Percentiles rank a stretch among this genome's conserved stretches.
Evolutionary conservation across 352 stramenopile genomes (phyloP).

Genomic region (Pythium aristosporum): DNA sequence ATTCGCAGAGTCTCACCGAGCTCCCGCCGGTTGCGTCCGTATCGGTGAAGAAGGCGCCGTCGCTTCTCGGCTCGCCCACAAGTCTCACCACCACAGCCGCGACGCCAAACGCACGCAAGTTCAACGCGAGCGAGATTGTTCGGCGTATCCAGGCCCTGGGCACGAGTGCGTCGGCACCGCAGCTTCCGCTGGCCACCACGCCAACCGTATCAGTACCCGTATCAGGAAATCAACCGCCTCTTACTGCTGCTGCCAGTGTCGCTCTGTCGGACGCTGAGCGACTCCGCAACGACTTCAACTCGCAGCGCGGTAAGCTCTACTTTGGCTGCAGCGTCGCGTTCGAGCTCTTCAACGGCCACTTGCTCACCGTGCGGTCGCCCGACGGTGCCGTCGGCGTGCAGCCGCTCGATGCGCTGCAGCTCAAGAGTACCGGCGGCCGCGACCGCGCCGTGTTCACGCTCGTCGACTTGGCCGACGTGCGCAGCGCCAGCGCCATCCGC

Average conservation of each 20-base stretch:
- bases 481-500: slow-evolving; percentile 62
- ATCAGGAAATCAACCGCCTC: not conserved
- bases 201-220: not conserved
- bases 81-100: not conserved
- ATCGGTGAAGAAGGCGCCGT: not conserved
- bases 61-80: not conserved
- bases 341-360: slow-evolving; percentile 73
- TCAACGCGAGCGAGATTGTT: slow-evolving; percentile 55
- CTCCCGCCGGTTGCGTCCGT: slow-evolving; percentile 37
- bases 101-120: not conserved
- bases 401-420: slow-evolving; percentile 57
- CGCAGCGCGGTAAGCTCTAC: slow-evolving; percentile 54
- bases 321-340: slow-evolving; percentile 70
- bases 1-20: slow-evolving; percentile 22
- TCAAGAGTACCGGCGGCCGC: slow-evolving; percentile 41
- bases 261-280: slow-evolving; percentile 47
- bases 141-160: slow-evolving; percentile 50
- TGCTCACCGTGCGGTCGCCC: slow-evolving; percentile 65
- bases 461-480: slow-evolving; percentile 58
- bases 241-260: not conserved
- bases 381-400: slow-evolving; percentile 64
- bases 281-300: slow-evolving; percentile 74
- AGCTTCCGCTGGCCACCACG: slow-evolving; percentile 12
- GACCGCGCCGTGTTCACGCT: slow-evolving; percentile 72
- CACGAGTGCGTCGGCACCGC: slow-evolving; percentile 41